Evolutionary conservation across 164 flowering plant species (phyloP), one percentile per base, ranked within the genome.

Genomic region (Berberis vulgaris): DNA sequence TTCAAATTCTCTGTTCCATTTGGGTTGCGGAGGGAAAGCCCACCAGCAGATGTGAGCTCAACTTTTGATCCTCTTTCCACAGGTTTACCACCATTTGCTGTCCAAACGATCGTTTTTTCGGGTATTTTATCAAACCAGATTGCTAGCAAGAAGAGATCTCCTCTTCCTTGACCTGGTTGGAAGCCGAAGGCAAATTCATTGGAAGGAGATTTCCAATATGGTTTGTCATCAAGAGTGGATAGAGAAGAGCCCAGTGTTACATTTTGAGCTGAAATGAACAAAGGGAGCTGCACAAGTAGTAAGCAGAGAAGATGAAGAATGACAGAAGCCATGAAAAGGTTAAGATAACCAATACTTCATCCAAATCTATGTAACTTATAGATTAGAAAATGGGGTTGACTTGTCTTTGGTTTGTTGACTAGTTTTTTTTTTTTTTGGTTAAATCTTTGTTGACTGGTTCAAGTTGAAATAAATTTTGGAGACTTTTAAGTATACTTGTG

Each of bases 101-200:
- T 69, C 84, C 84, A 81, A 38, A 81, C 68, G 3, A 81, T 62
- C 11, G 79, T 75, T 50, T 57, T 70, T 7, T 67, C 70, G 2
- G 72, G 70, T 42, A 78, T 64, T 59, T 77, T 71, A 39, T 73
- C 53, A 57, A 71, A 81, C 78, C 82, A 79, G 54, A 74, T 73
- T 40, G 82, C 74, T 2, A 81, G 68, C 39, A 77, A 49, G 67
- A 73, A 75, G 40, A 38, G 13, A 3, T 62, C 26, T 26, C 26
- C 26, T 26, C 26, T 26, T 26, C 26, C 66, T 56, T 39, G 8
- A 9, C 65, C 52, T 7, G 57, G 66, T 6, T 45, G 67, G 63
- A 78, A 75, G 0, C 81, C 77, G 8, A 78, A 73, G 13, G 79
- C 69, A 41, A 76, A 76, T 1, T 75, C 79, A 3, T 73, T 75